phyloP scores from a whole-genome alignment of 164 flowering plant species.

The Warburgia ugandensis region DNA sequence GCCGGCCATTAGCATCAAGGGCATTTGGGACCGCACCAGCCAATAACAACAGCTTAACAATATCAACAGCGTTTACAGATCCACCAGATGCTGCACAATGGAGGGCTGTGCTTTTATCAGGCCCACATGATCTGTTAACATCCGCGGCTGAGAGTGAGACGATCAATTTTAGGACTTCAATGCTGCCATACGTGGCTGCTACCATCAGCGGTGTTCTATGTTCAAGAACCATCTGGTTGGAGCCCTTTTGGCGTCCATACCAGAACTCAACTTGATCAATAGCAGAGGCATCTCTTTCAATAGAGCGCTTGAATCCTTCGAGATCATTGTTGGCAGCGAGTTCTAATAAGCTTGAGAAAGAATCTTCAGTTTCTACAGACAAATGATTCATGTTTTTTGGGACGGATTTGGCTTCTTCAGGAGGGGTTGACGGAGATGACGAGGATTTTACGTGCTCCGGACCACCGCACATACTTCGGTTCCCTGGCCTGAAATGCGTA shows the following conservation, averaged over 20 bases:
- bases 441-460: constrained; percentile 21
- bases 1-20: constrained; percentile 53
- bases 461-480: constrained; percentile 40
- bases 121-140: constrained; percentile 56
- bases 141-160: constrained; percentile 50
- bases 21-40: constrained; percentile 72
- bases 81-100: constrained; percentile 97
- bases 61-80: constrained; percentile 54
- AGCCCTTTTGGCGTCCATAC: constrained; percentile 82
- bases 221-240: constrained; percentile 75
- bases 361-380: constrained; percentile 59
- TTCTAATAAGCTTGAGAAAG: constrained; percentile 68
- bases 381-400: constrained; percentile 42
- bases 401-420: constrained; percentile 11
- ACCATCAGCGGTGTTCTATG: constrained; percentile 90
- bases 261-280: constrained; percentile 71
- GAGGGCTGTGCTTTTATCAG: constrained; percentile 72
- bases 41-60: constrained; percentile 53
- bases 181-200: constrained; percentile 88
- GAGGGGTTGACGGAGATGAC: constrained; percentile 9
- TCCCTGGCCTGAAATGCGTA: constrained; percentile 1
- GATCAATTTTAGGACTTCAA: constrained; percentile 60
- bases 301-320: constrained; percentile 45
- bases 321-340: constrained; percentile 84
- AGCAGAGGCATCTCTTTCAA: constrained; percentile 46